Conservation (phyloP, 805 yeast genomes). For the Monosporozyma solicola region DNA sequence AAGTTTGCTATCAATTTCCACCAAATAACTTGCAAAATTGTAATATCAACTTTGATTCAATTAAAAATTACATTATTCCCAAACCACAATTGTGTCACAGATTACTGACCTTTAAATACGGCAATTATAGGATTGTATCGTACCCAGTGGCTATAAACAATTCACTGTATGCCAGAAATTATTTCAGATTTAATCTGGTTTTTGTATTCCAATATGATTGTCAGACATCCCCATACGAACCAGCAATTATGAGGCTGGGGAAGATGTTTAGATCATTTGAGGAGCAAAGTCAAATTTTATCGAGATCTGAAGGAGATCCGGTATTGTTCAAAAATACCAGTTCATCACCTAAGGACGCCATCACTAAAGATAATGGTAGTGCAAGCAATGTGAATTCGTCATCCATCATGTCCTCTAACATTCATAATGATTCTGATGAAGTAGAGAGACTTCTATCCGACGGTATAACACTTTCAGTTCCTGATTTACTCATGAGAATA, state of each 20-base stretch:
- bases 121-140: conserved; percentile 65
- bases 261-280: conserved; percentile 84
- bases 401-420: conserved; percentile 2
- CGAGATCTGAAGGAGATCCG: conserved; percentile 42
- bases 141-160: conserved; percentile 80
- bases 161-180: conserved; percentile 74
- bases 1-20: conserved; percentile 86
- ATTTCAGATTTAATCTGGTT: conserved; percentile 87
- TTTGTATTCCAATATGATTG: conserved; percentile 80
- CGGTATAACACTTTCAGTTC: conserved; percentile 38
- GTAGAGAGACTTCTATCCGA: not conserved
- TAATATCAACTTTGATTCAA: conserved; percentile 66
- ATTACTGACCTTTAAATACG: conserved; percentile 63
- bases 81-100: conserved; percentile 85
- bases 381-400: conserved; percentile 1
- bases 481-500: conserved; percentile 77
- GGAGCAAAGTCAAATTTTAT: conserved; percentile 73
- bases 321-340: conserved; percentile 9
- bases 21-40: conserved; percentile 39
- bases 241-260: conserved; percentile 75
- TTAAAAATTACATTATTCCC: conserved; percentile 88
- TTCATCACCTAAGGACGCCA: not conserved
- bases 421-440: conserved; percentile 7
- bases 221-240: conserved; percentile 79
- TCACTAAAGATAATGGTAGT: not conserved